A percentile compares a stretch with the other conserved stretches of the same genome.
These are phyloP conservation scores for Coccomyxa sp. DNA, from an alignment of 139 green algal species.

Conservation along the genomic window DNA sequence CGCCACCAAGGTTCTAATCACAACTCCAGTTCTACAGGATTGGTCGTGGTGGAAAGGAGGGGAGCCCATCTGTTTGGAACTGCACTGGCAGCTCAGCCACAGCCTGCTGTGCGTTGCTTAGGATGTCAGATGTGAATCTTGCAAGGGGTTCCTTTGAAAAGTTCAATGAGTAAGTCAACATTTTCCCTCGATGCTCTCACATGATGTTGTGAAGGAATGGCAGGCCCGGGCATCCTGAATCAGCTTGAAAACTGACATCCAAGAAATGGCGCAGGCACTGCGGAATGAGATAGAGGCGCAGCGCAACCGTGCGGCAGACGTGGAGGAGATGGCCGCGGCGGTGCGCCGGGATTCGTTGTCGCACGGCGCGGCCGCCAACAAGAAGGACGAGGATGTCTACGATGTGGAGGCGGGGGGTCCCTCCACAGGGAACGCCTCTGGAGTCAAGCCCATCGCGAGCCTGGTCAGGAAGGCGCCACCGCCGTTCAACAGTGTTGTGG, in stretches of 20 bases:
- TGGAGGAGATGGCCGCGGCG: slow-evolving; percentile 18
- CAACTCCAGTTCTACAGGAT: too few relatives aligned
- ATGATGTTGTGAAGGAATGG: too few relatives aligned
- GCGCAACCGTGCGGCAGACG: slow-evolving; percentile 23
- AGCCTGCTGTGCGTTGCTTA: too few relatives aligned
- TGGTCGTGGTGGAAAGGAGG: too few relatives aligned
- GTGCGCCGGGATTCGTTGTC: not conserved
- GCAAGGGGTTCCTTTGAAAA: too few relatives aligned
- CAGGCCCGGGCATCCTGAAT: too few relatives aligned
- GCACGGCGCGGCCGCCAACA: slow-evolving; percentile 11
- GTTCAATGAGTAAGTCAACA: too few relatives aligned
- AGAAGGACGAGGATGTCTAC: slow-evolving; percentile 47
- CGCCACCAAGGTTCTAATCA: not conserved
- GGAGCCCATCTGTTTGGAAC: too few relatives aligned
- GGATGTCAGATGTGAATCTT: too few relatives aligned
- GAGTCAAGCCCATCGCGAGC: slow-evolving; percentile 40
- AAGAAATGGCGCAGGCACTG: slow-evolving; percentile 2
- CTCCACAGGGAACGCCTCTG: slow-evolving; percentile 16
- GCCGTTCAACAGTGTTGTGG: slow-evolving; percentile 12
- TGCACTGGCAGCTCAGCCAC: too few relatives aligned
- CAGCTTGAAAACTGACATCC: too few relatives aligned
- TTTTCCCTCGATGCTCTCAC: too few relatives aligned
- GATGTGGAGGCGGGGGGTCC: slow-evolving; percentile 39
- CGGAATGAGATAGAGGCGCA: slow-evolving; percentile 31
- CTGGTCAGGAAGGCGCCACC: slow-evolving; percentile 27